Base-by-base conservation (phyloP, 2,329 filamentous ascomycete genomes). In the Neonectria faginata region DNA sequence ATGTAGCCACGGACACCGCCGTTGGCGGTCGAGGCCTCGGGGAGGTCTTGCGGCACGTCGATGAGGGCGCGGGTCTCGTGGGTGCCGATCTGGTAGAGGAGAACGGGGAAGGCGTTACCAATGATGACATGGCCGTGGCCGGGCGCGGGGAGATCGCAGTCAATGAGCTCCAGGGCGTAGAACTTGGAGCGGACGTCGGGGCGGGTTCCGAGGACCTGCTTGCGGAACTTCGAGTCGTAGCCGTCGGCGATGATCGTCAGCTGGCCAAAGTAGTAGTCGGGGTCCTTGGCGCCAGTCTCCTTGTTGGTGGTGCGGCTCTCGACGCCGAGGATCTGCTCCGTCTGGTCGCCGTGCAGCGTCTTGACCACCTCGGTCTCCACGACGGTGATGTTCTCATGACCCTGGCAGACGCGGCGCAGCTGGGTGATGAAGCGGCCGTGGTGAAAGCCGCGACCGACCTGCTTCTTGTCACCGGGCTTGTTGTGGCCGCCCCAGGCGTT, bases 111-210 rank as follows among this genome's bases (percentile, higher is more conserved):
- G 50, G 88, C 86, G 68, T 92, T 87, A 73, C 91, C 91, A 67
- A 99, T 91, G 59, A 97, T 85, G 69, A 99, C 95, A 79, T 97
- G 94, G 20, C 95, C 96, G 77, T 93, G 92, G 67, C 89, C 83
- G 2, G 89, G 88, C 57, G 87, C 84, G 2, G 94, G 93, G 10
- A 98, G 87, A 25, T 90, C 85, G 61, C 92, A 93, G 78, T 98
- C 94, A 75, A 96, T 92, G 67, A 99, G 86, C 79, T 99, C 95
- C 36, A 99, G 87, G 11, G 91, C 96, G 83, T 92, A 98, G 82
- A 99, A 99, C 80, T 93, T 96, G 74, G 91, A 94, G 83, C 92
- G 97, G 82, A 99, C 98, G 80, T 93, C 95, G 73, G 91, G 94
- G 74, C 90, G 90, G 62, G 87, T 85, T 29, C 83, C 81, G 63